Conservation (phyloP, 2,329 filamentous ascomycete species). For the Chrysoporthe puriensis region DNA sequence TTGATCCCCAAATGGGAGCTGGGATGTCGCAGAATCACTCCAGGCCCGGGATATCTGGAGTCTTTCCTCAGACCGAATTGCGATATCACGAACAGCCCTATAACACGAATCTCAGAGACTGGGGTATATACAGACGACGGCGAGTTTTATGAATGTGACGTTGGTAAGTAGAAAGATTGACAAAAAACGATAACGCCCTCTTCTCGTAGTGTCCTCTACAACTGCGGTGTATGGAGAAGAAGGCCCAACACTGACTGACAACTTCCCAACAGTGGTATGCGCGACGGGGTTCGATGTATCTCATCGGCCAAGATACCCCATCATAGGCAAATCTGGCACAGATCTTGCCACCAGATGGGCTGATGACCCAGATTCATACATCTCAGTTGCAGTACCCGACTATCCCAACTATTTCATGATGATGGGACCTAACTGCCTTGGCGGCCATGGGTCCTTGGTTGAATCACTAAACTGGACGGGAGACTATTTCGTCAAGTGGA, state of each 20-base stretch:
- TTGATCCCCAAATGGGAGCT: slow-evolving; percentile 32
- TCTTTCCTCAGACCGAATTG: slow-evolving; percentile 30
- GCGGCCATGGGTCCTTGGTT: slow-evolving; percentile 17
- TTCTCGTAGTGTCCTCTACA: no score
- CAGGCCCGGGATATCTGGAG: slow-evolving; percentile 32
- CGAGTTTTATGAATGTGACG: slow-evolving; percentile 25
- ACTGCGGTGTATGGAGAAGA: no score
- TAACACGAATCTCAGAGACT: slow-evolving; percentile 26
- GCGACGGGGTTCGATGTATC: slow-evolving; percentile 66
- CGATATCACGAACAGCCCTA: slow-evolving; percentile 29
- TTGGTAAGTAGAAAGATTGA: slow-evolving; percentile 21
- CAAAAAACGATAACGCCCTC: no score
- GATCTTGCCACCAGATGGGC: slow-evolving; percentile 60
- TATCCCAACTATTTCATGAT: slow-evolving; percentile 64
- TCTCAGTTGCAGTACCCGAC: slow-evolving; percentile 63
- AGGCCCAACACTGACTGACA: no score
- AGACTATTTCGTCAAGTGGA: slow-evolving; percentile 18
- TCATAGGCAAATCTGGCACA: slow-evolving; percentile 52
- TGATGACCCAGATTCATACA: slow-evolving; percentile 65
- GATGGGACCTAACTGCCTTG: slow-evolving; percentile 17
- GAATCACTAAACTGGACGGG: slow-evolving; percentile 19
- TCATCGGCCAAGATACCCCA: slow-evolving; percentile 59
- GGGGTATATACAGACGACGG: slow-evolving; percentile 27
- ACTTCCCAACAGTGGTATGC: slow-evolving; percentile 48
- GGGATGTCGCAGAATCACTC: slow-evolving; percentile 31